These are phyloP conservation scores for Penicillium digitatum DNA, from an alignment of 2,329 filamentous ascomycete genomes.

Conservation along the genomic window DNA sequence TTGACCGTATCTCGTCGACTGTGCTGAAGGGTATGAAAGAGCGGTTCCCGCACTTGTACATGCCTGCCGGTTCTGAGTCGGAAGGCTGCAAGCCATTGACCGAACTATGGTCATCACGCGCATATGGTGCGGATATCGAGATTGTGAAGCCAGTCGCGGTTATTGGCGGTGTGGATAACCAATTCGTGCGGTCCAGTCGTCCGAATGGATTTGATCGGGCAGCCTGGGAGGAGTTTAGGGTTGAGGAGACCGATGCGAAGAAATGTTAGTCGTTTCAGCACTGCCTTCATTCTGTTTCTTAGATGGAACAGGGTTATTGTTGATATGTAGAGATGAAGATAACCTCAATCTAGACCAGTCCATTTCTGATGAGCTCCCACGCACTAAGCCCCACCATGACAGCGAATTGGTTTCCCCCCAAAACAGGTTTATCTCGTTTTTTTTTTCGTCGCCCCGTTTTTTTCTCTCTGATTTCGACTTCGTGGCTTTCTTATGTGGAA, in stretches of 20 bases:
- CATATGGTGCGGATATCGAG: slow-evolving; percentile 47
- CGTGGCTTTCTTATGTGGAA: neutral
- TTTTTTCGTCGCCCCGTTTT: neutral
- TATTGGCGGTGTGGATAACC: slow-evolving; percentile 49
- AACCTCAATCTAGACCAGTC: no score
- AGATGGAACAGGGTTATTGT: no score
- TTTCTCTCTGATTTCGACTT: neutral
- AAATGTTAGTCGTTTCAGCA: slow-evolving; percentile 14
- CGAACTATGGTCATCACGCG: slow-evolving; percentile 49
- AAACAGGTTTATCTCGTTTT: neutral
- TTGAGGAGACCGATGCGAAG: slow-evolving; percentile 27
- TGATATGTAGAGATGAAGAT: no score
- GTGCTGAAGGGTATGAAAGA: slow-evolving; percentile 54
- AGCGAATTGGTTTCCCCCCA: neutral
- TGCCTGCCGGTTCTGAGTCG: slow-evolving; percentile 14
- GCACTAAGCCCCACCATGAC: no score
- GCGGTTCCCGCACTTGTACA: slow-evolving; percentile 54
- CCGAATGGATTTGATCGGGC: slow-evolving; percentile 52
- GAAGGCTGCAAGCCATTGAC: slow-evolving; percentile 43
- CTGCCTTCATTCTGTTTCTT: neutral
- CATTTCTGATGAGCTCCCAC: no score
- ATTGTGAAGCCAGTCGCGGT: slow-evolving; percentile 46
- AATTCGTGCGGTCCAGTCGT: slow-evolving; percentile 47
- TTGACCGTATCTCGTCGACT: slow-evolving; percentile 61
- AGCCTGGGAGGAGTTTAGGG: slow-evolving; percentile 43